Percentiles rank a stretch among this genome's conserved stretches.
Evolutionary conservation across 768 basidiomycete species (phyloP).

Genomic region (Russula virescens): DNA sequence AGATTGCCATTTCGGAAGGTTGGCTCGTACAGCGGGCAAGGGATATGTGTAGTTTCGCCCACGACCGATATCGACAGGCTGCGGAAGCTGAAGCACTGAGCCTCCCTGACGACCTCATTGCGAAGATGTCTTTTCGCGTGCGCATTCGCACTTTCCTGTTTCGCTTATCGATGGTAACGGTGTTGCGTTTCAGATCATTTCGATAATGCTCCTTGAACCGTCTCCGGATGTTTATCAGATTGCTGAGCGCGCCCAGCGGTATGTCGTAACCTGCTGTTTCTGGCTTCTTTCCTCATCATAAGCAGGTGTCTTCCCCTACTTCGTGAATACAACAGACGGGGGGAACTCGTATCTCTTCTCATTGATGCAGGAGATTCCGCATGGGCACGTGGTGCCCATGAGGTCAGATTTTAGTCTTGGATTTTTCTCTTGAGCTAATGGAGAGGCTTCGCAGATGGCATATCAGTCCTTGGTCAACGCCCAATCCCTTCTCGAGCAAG

Average conservation of each 20-base stretch:
- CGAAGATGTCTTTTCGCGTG: slow-evolving; percentile 69
- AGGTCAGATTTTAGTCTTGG: slow-evolving; percentile 37
- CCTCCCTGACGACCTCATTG: slow-evolving; percentile 43
- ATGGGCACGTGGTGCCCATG: slow-evolving; percentile 67
- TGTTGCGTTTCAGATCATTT: slow-evolving; percentile 44
- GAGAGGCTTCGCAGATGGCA: slow-evolving; percentile 41
- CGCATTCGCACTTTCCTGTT: slow-evolving; percentile 16
- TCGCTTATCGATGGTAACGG: not conserved
- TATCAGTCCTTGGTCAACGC: slow-evolving; percentile 59
- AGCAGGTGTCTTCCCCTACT: slow-evolving; percentile 56
- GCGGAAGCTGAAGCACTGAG: slow-evolving; percentile 53
- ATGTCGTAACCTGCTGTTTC: slow-evolving; percentile 14
- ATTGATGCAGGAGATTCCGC: slow-evolving; percentile 68
- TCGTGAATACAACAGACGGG: slow-evolving; percentile 53
- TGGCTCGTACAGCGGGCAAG: slow-evolving; percentile 68
- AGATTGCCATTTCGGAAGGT: slow-evolving; percentile 61
- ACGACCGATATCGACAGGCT: slow-evolving; percentile 71
- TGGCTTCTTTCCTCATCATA: not conserved
- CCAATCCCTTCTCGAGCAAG: slow-evolving; percentile 44
- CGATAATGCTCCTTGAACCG: slow-evolving; percentile 63
- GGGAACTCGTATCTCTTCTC: slow-evolving; percentile 53
- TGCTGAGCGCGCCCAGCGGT: slow-evolving; percentile 65
- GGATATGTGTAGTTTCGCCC: slow-evolving; percentile 72
- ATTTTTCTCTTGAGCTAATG: not conserved
- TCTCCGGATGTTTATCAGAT: slow-evolving; percentile 61